These are phyloP conservation scores for Gossypium gossypioides DNA, from an alignment of 441 rosid species.

Conservation along the genomic window DNA sequence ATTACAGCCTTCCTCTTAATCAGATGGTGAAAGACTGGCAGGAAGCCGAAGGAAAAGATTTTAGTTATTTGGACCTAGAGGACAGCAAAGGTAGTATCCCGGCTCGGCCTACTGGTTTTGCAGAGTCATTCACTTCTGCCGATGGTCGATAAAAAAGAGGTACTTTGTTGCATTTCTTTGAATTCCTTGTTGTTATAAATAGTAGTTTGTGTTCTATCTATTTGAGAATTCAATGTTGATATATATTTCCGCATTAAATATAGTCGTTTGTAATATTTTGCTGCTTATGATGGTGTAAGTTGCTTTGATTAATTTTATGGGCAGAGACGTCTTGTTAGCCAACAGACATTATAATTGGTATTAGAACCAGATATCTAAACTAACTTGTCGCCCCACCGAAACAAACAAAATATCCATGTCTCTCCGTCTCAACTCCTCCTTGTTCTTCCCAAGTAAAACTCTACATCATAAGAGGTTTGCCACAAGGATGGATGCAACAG, in stretches of 20 bases:
- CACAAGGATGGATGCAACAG: too few relatives aligned
- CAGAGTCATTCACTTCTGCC: constrained; percentile 52
- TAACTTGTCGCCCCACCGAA: too few relatives aligned
- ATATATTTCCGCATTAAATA: not conserved
- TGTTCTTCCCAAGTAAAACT: too few relatives aligned
- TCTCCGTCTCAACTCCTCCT: too few relatives aligned
- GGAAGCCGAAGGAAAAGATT: constrained; percentile 58
- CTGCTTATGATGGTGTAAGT: too few relatives aligned
- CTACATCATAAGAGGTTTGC: too few relatives aligned
- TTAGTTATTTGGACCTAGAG: constrained; percentile 35
- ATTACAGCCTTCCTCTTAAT: constrained; percentile 57
- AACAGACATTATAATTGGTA: too few relatives aligned
- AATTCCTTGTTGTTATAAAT: constrained; percentile 17
- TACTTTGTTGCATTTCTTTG: constrained; percentile 1
- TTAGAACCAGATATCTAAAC: too few relatives aligned
- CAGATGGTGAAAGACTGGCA: constrained; percentile 79
- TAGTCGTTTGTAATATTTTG: too few relatives aligned
- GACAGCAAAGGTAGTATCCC: constrained; percentile 68
- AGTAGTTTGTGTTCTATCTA: constrained; percentile 9
- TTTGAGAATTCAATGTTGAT: constrained; percentile 21
- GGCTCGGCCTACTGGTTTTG: constrained; percentile 57
- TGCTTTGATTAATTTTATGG: too few relatives aligned
- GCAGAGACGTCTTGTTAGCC: too few relatives aligned
- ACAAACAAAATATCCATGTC: too few relatives aligned
- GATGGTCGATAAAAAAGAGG: constrained; percentile 48